A percentile compares a stretch with the other conserved stretches of the same genome.
Evolutionary conservation across 371 early-diverging fungal species (phyloP).

Genomic region (Mortierella sp.): DNA sequence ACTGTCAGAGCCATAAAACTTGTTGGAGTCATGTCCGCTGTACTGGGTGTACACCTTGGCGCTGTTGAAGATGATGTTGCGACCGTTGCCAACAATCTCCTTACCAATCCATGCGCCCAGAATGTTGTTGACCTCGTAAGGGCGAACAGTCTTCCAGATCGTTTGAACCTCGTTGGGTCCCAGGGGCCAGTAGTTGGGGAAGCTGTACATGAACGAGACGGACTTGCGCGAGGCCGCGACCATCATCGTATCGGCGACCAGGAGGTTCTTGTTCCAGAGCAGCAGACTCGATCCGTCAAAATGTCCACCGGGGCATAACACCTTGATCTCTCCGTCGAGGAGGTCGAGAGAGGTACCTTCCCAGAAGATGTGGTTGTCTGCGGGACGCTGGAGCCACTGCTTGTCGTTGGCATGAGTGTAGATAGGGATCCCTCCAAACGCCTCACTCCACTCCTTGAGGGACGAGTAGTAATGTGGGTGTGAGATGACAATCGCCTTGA

Average conservation of each 20-base stretch:
- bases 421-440: constrained; percentile 46
- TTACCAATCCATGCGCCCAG: constrained; percentile 47
- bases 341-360: constrained; percentile 40
- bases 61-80: constrained; percentile 36
- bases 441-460: constrained; percentile 48
- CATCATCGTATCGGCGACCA: constrained; percentile 55
- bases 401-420: constrained; percentile 42
- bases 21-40: constrained; percentile 37
- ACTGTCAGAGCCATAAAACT: constrained; percentile 21
- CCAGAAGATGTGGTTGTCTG: constrained; percentile 44
- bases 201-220: constrained; percentile 57
- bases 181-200: constrained; percentile 52
- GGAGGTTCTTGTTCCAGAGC: constrained; percentile 48
- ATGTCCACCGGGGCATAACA: constrained; percentile 46
- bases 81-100: constrained; percentile 40
- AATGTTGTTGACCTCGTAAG: constrained; percentile 40
- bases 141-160: constrained; percentile 40
- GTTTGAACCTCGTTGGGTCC: constrained; percentile 30
- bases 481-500: constrained; percentile 51
- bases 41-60: constrained; percentile 31
- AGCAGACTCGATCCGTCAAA: constrained; percentile 47
- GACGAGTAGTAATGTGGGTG: constrained; percentile 56
- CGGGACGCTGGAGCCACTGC: constrained; percentile 50
- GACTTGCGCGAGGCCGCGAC: constrained; percentile 45
- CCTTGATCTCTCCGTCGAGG: constrained; percentile 46